These are phyloP conservation scores for Glycyrrhiza uralensis DNA, from an alignment of 306 rosid species.

Conservation along the genomic window DNA sequence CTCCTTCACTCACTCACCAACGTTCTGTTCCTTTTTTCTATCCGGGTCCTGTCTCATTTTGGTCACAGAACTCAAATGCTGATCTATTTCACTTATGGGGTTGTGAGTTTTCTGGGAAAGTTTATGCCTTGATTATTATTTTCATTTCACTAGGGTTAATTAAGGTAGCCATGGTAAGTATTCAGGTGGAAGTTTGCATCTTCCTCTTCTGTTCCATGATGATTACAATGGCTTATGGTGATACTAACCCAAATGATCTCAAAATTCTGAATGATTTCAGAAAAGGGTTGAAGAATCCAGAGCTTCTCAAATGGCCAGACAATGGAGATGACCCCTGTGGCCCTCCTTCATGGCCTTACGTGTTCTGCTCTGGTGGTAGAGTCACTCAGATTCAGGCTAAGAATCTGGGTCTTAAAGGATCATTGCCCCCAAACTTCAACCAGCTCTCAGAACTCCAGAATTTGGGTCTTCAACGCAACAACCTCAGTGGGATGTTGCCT, in stretches of 20 bases:
- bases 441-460: conserved; percentile 58
- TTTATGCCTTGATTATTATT: conserved; percentile 13
- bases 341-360: conserved; percentile 65
- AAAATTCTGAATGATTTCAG: conserved; percentile 61
- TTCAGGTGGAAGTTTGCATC: background rate
- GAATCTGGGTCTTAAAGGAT: conserved; percentile 61
- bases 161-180: conserved; percentile 37
- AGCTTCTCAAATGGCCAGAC: conserved; percentile 68
- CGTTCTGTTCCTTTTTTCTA: conserved; percentile 11
- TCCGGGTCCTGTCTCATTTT: conserved; percentile 24
- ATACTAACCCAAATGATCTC: conserved; percentile 58
- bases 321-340: conserved; percentile 74
- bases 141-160: conserved; percentile 2
- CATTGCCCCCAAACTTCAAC: conserved; percentile 64
- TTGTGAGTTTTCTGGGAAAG: conserved; percentile 5
- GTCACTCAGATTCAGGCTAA: conserved; percentile 73
- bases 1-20: background rate
- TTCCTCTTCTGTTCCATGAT: conserved; percentile 25
- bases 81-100: conserved; percentile 22
- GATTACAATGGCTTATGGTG: conserved; percentile 29
- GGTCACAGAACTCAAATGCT: background rate
- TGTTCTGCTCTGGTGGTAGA: conserved; percentile 59
- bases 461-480: conserved; percentile 74
- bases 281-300: conserved; percentile 62
- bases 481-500: conserved; percentile 55